Conservation (phyloP, 2,329 filamentous ascomycete species). For the Keithomyces neogunnii region DNA sequence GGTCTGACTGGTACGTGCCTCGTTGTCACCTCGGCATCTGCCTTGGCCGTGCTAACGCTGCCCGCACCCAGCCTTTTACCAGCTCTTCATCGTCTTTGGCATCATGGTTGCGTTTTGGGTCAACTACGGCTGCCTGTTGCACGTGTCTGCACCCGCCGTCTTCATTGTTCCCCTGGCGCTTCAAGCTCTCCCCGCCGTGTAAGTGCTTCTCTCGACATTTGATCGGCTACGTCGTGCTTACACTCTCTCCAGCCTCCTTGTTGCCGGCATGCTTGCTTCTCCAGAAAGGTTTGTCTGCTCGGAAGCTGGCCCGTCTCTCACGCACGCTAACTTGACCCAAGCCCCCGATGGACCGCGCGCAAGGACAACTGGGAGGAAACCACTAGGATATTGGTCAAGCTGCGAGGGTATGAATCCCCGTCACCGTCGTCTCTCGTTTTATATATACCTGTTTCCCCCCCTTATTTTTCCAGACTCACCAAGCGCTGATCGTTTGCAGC, state of each 20-base stretch:
- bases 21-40: neutral
- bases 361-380: constrained; percentile 61
- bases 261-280: constrained; percentile 53
- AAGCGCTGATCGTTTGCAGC: constrained; percentile 13
- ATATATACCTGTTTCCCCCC: no score
- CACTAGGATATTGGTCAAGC: constrained; percentile 41
- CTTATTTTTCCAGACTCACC: neutral
- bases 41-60: neutral
- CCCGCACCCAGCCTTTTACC: constrained; percentile 31
- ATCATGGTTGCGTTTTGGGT: constrained; percentile 38
- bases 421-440: neutral
- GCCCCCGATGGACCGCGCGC: constrained; percentile 59
- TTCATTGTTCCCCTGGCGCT: constrained; percentile 57
- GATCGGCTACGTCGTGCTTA: neutral
- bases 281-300: constrained; percentile 29
- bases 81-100: constrained; percentile 38
- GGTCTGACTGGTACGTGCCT: constrained; percentile 32
- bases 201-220: constrained; percentile 8
- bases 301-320: neutral
- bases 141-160: constrained; percentile 36
- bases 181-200: constrained; percentile 55
- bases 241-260: constrained; percentile 31
- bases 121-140: constrained; percentile 44
- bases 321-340: constrained; percentile 25
- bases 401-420: constrained; percentile 28